Conservation (phyloP, 352 stramenopile species). For the Phytophthora vignae region DNA sequence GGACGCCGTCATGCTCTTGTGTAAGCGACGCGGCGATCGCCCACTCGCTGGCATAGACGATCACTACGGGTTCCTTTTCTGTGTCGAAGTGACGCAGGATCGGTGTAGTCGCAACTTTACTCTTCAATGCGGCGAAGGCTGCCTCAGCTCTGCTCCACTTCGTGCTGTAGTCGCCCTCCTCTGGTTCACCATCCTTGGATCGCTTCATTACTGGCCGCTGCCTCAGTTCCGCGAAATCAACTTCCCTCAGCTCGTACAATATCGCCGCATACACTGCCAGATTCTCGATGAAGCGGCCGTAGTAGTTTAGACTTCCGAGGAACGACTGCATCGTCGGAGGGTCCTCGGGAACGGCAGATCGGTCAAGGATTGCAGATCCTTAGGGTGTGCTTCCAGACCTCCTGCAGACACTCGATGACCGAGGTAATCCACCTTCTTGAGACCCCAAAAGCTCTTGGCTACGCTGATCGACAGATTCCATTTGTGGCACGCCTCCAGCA, state of each 20-base stretch:
- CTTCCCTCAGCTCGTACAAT: not conserved
- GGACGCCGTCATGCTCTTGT: not conserved
- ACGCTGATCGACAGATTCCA: not conserved
- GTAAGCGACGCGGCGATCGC: not conserved
- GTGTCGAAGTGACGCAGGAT: not conserved
- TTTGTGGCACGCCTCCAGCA: not conserved
- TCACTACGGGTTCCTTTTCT: not conserved
- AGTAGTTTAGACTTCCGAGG: not conserved
- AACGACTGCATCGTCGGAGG: not conserved
- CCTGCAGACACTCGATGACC: not conserved
- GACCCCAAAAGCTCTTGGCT: not conserved
- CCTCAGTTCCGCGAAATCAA: not conserved
- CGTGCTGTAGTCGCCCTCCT: too few species aligned
- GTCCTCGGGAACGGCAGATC: not conserved
- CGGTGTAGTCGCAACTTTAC: not conserved
- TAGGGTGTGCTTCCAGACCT: not conserved
- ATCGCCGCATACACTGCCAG: not conserved
- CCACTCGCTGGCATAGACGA: not conserved
- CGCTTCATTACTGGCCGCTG: too few species aligned
- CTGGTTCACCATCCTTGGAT: too few species aligned
- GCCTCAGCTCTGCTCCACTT: too few species aligned
- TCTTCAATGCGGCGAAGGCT: not conserved
- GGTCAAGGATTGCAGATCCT: not conserved
- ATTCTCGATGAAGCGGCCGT: not conserved
- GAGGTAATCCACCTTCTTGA: not conserved